Evolutionary conservation across 2,329 filamentous ascomycete species (phyloP), one percentile per base, ranked within the genome.

Genomic region (Xylaria sp.): DNA sequence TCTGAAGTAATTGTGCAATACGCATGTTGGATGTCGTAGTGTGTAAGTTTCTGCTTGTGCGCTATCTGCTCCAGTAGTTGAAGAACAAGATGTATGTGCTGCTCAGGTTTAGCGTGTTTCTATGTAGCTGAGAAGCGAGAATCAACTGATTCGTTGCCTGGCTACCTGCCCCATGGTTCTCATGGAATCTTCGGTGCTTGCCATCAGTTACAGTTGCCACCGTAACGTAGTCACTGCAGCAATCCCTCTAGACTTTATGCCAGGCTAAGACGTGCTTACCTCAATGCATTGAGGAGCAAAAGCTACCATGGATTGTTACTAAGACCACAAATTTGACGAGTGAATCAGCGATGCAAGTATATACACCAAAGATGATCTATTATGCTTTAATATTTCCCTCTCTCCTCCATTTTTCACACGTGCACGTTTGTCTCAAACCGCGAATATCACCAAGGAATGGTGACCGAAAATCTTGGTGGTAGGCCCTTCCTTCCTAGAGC

Each of bases 1-100:
- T 7, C 13, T 31, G 7, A 13, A 71, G 54, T 2, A 46, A 13
- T 11, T 48, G 10, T 5, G 62, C 26, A 31, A 70, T 15, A 65
- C 38, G 31, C 53, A 56, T 56, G 31, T 36, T 56, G 6, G 53
- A 10, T 20, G 6, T 20, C 6, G 3, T 38, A 56, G n/a, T 9
- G n/a, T 11, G n/a, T 11, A 11, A 15, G 6, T 56, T 33, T 17
- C 23, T 17, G 13, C 23, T 17, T 28, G 23, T 28, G 20, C 2
- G 6, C 13, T 49, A 17, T 23, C 15, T 31, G n/a, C 6, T 23
- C 6, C 3, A 4, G 4, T 53, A 31, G 17, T 28, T 53, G 6
- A 15, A 53, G 10, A 53, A 53, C 7, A 15, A 53, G 26, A 53
- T 15, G 26, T 53, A 6, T 33, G 15, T 33, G 11, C 5, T 31